Evolutionary conservation across 2,329 filamentous ascomycete genomes (phyloP).

Genomic region (Curvularia sp.): DNA sequence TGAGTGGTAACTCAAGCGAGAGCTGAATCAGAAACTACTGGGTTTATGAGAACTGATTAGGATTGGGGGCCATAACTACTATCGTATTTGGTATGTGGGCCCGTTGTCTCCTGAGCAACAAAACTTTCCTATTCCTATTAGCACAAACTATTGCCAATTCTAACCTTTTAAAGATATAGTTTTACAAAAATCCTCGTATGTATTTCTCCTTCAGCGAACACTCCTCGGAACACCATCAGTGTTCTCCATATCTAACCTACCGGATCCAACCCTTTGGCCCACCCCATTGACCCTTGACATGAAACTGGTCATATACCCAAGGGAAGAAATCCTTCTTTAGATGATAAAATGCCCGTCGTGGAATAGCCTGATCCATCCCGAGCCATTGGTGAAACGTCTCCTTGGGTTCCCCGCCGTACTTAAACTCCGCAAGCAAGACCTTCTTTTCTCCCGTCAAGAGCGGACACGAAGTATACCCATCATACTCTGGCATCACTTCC

Average conservation of each 20-base stretch:
- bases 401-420: constrained; percentile 67
- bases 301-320: constrained; percentile 67
- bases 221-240: not conserved
- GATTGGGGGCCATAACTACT: not conserved
- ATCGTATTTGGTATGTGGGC: not conserved
- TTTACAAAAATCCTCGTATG: not conserved
- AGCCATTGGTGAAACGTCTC: constrained; percentile 65
- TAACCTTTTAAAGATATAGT: not conserved
- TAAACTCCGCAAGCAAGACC: constrained; percentile 70
- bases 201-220: not conserved
- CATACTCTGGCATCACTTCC: constrained; percentile 43
- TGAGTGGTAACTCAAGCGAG: not conserved
- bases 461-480: constrained; percentile 52
- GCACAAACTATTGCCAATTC: not conserved
- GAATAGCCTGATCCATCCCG: constrained; percentile 64
- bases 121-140: not conserved
- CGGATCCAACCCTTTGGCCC: constrained; percentile 61
- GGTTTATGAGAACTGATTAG: not conserved
- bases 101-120: not conserved
- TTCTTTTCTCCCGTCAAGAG: constrained; percentile 62
- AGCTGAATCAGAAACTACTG: not conserved
- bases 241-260: not conserved
- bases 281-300: constrained; percentile 69
- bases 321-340: constrained; percentile 73
- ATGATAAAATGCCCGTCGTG: constrained; percentile 65